Base-by-base conservation (phyloP, 805 yeast genomes). In the Candida ponderosae region DNA sequence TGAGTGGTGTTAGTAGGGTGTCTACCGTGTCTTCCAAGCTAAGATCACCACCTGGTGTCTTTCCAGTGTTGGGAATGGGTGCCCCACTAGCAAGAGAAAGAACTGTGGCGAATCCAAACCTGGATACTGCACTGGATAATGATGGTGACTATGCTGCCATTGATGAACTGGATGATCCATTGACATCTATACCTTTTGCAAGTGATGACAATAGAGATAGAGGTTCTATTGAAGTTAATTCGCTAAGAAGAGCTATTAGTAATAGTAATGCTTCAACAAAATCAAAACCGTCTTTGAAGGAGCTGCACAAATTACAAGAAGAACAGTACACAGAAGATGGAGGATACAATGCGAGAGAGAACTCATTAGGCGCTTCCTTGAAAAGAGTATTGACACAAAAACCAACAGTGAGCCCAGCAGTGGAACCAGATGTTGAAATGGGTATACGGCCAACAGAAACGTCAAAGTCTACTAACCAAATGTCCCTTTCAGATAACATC, bases 61-160 rank as follows among this genome's bases (percentile, higher is more conserved):
- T 82, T 59, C 93, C 94, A 0, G 89, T 83, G 2, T 66, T 66
- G 46, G 90, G 85, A 2, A 81, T 83, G 90, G 88, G 85, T 1
- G 66, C 64, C 10, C 82, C 90, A 3, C 54, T 73, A 31, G 59
- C 56, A 20, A 61, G 71, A 37, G 89, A 82, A 47, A 60, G 60
- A 32, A 64, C 79, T 0, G 76, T 82, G 37, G 86, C 86, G 4
- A 62, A 64, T 20, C 45, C 65, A 9, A 47, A 49, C 46, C 52
- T 16, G 24, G 16, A 24, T 24, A 13, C 13, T 24, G 38, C 42
- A 16, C 31, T 24, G 6, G 19, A 18, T 14, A 32, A 20, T 14
- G 40, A 18, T 10, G 21, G 27, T 5, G 36, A 38, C 11, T 35
- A 28, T 17, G 35, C 18, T n/a, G n/a, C n/a, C n/a, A n/a, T n/a